A percentile compares a stretch with the other conserved stretches of the same genome.
Evolutionary conservation across 306 rosid species (phyloP).

Genomic region (Sphenostylis stenocarpa): DNA sequence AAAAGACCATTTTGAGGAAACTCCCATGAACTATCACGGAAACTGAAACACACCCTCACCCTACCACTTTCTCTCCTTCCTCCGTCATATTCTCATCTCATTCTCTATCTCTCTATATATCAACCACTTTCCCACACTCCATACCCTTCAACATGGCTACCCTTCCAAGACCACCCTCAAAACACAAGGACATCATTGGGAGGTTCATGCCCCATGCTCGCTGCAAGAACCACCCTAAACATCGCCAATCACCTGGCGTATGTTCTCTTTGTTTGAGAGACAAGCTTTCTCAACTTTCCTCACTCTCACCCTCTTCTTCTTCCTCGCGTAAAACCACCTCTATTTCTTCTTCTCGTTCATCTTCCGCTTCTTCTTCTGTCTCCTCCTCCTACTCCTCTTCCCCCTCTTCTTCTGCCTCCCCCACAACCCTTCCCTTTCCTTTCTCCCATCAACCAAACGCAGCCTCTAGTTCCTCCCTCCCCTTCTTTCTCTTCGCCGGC

Average conservation of each 20-base stretch:
- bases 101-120: neutral
- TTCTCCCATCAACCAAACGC: neutral
- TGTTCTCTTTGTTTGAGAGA: slow-evolving; percentile 76
- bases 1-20: slow-evolving; percentile 52
- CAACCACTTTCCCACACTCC: neutral
- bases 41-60: slow-evolving; percentile 14
- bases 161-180: slow-evolving; percentile 32
- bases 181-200: slow-evolving; percentile 32
- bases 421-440: slow-evolving; percentile 22
- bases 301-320: neutral
- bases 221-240: slow-evolving; percentile 84
- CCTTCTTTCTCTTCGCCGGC: slow-evolving; percentile 35
- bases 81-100: neutral
- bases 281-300: slow-evolving; percentile 45
- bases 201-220: slow-evolving; percentile 22
- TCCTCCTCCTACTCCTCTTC: slow-evolving; percentile 58
- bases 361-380: slow-evolving; percentile 36
- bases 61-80: too few species aligned
- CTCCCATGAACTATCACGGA: slow-evolving; percentile 49
- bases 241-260: slow-evolving; percentile 77
- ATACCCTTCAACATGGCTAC: slow-evolving; percentile 29
- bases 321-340: neutral
- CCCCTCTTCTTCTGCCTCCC: slow-evolving; percentile 57
- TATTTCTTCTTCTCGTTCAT: slow-evolving; percentile 26
- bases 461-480: neutral